Evolutionary conservation across 208 protist species (phyloP), one percentile per base, ranked within the genome.

Genomic region (Acanthamoeba castellanii): DNA sequence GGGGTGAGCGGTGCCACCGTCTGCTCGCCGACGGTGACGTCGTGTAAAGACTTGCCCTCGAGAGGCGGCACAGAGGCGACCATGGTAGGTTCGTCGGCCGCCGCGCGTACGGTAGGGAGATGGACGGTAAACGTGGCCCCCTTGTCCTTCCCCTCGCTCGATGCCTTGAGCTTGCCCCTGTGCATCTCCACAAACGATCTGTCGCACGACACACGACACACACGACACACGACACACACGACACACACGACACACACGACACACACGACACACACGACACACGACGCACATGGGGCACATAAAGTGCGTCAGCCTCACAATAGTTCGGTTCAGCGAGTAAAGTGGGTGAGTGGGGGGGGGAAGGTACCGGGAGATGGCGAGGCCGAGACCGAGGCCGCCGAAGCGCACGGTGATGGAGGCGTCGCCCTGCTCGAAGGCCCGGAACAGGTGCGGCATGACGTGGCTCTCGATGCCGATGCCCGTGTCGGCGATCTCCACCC

Each of bases 171-270:
- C 45, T 30, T 52, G 18, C 81, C 81, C 18, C 47, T 0, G 34
- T 88, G 81, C 81, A 88, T 55, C 50, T 88, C 81, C 81, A 88
- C 55, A 5, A 88, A 64, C 9, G 81, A 52, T 59, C 81, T 88
- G 81, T 66, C 14, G 81, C 20, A 61, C 20, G 55, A 25, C 20
- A 22, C 55, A 22, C 55, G 16, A 61, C 55, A 22, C 25, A 50
- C 20, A 7, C 20, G 55, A 25, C 20, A 22, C 55, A 22, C 55
- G n/a, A n/a, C n/a, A n/a, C n/a, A n/a, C n/a, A n/a, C n/a, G n/a
- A n/a, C n/a, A n/a, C n/a, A n/a, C n/a, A n/a, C n/a, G n/a, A n/a
- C n/a, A n/a, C n/a, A n/a, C n/a, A n/a, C n/a, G n/a, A n/a, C n/a
- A n/a, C n/a, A n/a, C n/a, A n/a, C n/a, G n/a, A n/a, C n/a, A n/a